phyloP scores from a whole-genome alignment of 129 eudicot genomes.

The Silybum marianum region DNA sequence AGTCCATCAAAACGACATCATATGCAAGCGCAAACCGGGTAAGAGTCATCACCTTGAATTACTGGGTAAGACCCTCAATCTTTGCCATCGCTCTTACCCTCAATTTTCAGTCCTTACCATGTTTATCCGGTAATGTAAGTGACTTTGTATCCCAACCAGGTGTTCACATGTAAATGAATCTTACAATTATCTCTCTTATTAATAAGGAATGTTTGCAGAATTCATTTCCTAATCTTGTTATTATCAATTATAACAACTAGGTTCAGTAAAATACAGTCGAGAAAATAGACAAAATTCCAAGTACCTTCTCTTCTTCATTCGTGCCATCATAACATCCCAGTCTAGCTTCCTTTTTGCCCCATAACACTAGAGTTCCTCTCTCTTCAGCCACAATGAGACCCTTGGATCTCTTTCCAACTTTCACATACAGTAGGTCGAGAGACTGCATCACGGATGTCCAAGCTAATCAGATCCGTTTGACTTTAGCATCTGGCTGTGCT shows the following conservation, averaged over 20 bases:
- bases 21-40: too few species aligned
- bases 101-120: too few species aligned
- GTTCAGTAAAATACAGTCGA: not conserved
- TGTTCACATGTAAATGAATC: not conserved
- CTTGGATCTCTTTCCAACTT: not conserved
- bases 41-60: too few species aligned
- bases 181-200: not conserved
- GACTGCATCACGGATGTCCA: not conserved
- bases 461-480: not conserved
- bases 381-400: not conserved
- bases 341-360: not conserved
- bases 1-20: too few species aligned
- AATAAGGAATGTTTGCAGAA: not conserved
- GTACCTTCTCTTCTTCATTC: not conserved
- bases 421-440: not conserved
- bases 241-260: not conserved
- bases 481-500: conserved; percentile 5
- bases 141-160: too few species aligned
- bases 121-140: too few species aligned
- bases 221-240: not conserved
- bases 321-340: too few species aligned
- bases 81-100: too few species aligned
- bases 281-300: not conserved
- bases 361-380: not conserved
- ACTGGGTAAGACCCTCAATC: too few species aligned